Evolutionary conservation across 371 early-diverging fungal species (phyloP).

Genomic region (Rhizopus stolonifer): DNA sequence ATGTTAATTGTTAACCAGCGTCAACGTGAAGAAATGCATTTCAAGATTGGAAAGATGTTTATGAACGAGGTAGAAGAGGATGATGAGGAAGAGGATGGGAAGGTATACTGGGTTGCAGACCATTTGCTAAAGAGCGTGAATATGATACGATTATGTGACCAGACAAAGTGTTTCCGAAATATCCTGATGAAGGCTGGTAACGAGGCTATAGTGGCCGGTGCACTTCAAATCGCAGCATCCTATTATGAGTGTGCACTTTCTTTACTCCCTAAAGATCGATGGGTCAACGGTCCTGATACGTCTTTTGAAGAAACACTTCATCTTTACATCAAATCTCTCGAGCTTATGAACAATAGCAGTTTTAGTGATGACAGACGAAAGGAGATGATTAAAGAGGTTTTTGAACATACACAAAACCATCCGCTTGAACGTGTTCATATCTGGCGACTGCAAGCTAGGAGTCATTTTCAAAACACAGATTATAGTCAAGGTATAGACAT

Average conservation of each 20-base stretch:
- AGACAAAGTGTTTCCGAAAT: slow-evolving; percentile 28
- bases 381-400: slow-evolving; percentile 24
- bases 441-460: slow-evolving; percentile 37
- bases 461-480: slow-evolving; percentile 35
- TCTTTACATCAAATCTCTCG: slow-evolving; percentile 33
- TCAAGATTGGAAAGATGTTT: slow-evolving; percentile 39
- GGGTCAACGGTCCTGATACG: slow-evolving; percentile 31
- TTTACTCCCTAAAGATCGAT: slow-evolving; percentile 23
- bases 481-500: slow-evolving; percentile 32
- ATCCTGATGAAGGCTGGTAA: slow-evolving; percentile 35
- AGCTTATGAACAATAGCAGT: slow-evolving; percentile 24
- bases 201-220: slow-evolving; percentile 38
- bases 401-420: slow-evolving; percentile 24
- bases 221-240: slow-evolving; percentile 25
- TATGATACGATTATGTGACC: slow-evolving; percentile 19
- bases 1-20: slow-evolving; percentile 26
- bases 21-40: slow-evolving; percentile 35
- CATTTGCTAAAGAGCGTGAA: slow-evolving; percentile 41
- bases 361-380: background rate
- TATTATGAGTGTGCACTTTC: slow-evolving; percentile 34
- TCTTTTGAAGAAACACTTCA: slow-evolving; percentile 39
- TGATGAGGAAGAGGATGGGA: slow-evolving; percentile 24
- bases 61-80: slow-evolving; percentile 20
- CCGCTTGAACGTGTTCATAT: slow-evolving; percentile 40
- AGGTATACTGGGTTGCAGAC: slow-evolving; percentile 35